A percentile compares a stretch with the other conserved stretches of the same genome.
These are phyloP conservation scores for Teratosphaeria viscida DNA, from an alignment of 2,329 filamentous ascomycete species.

Conservation along the genomic window DNA sequence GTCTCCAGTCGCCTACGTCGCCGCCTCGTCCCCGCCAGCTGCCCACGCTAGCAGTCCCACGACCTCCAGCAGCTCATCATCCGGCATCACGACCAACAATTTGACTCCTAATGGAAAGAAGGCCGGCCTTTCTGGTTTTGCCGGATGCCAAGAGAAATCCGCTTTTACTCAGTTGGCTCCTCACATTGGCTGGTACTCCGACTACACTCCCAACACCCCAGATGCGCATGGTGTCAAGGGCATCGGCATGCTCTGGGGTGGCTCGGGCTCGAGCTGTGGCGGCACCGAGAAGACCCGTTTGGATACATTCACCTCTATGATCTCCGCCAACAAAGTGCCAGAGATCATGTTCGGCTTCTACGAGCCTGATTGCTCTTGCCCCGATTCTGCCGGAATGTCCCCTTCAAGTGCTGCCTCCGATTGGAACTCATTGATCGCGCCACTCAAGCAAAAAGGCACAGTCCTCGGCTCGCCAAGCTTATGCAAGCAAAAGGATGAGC, in stretches of 20 bases:
- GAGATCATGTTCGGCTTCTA: constrained; percentile 23
- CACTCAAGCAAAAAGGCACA: constrained; percentile 15
- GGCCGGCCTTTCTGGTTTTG: constrained; percentile 20
- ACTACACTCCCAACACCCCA: constrained; percentile 18
- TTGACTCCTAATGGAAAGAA: constrained; percentile 13
- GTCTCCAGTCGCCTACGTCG: not conserved
- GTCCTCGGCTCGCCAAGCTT: constrained; percentile 19
- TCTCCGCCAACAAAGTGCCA: constrained; percentile 9
- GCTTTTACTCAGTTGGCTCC: constrained; percentile 12
- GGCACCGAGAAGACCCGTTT: constrained; percentile 7
- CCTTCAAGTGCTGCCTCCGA: constrained; percentile 8
- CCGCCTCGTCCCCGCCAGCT: not conserved
- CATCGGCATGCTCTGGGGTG: constrained; percentile 20
- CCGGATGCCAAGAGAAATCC: constrained; percentile 10
- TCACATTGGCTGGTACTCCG: constrained; percentile 21
- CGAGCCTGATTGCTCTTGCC: constrained; percentile 20
- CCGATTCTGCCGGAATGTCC: constrained; percentile 15
- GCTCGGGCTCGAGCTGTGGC: constrained; percentile 9
- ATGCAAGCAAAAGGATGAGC: constrained; percentile 20
- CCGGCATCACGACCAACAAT: constrained; percentile 7
- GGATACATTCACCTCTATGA: constrained; percentile 10
- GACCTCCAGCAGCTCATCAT: not conserved
- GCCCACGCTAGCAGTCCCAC: not conserved
- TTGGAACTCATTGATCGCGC: constrained; percentile 17
- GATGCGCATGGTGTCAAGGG: constrained; percentile 11